Evolutionary conservation across 192 early-diverging fungal genomes (phyloP).

Genomic region (Coemansia javaensis): DNA sequence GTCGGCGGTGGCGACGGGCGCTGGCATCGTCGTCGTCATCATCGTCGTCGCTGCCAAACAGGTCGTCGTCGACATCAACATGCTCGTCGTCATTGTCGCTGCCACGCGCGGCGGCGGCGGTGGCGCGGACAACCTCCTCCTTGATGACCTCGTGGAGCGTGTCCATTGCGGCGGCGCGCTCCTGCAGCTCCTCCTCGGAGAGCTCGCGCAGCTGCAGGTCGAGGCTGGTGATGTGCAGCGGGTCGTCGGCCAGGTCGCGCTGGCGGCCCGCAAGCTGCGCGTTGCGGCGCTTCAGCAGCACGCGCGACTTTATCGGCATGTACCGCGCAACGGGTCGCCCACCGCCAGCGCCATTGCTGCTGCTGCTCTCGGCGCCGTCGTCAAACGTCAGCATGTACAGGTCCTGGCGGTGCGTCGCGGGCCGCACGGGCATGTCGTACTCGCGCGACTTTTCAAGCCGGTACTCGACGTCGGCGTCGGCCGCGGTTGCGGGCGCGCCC

Average conservation of each 20-base stretch:
- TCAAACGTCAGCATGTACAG: slow-evolving; percentile 31
- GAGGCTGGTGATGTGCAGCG: slow-evolving; percentile 17
- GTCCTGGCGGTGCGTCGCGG: slow-evolving; percentile 18
- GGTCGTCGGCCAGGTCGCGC: slow-evolving; percentile 19
- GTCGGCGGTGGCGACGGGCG: not conserved
- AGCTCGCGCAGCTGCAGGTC: slow-evolving; percentile 39
- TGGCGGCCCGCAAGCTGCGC: slow-evolving; percentile 8
- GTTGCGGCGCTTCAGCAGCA: slow-evolving; percentile 35
- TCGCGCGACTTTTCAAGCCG: slow-evolving; percentile 32
- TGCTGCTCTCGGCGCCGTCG: too few relatives aligned
- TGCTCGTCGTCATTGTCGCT: slow-evolving; percentile 18
- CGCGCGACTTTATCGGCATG: slow-evolving; percentile 24
- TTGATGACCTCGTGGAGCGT: slow-evolving; percentile 16
- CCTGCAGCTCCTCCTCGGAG: slow-evolving; percentile 34
- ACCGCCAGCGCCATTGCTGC: not conserved
- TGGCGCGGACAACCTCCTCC: slow-evolving; percentile 23
- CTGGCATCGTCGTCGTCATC: slow-evolving; percentile 3
- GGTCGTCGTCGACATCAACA: slow-evolving; percentile 22
- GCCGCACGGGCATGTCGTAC: slow-evolving; percentile 27
- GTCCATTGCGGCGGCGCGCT: slow-evolving; percentile 16
- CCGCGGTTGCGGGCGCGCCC: not conserved
- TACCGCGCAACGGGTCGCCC: slow-evolving; percentile 26
- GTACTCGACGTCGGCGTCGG: slow-evolving; percentile 25
- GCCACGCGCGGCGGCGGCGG: not conserved
- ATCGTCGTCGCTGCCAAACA: slow-evolving; percentile 11